Evolutionary conservation across 1,139 yeast species (phyloP), one percentile per base, ranked within the genome.

Genomic region (Pneumocystis canis): DNA sequence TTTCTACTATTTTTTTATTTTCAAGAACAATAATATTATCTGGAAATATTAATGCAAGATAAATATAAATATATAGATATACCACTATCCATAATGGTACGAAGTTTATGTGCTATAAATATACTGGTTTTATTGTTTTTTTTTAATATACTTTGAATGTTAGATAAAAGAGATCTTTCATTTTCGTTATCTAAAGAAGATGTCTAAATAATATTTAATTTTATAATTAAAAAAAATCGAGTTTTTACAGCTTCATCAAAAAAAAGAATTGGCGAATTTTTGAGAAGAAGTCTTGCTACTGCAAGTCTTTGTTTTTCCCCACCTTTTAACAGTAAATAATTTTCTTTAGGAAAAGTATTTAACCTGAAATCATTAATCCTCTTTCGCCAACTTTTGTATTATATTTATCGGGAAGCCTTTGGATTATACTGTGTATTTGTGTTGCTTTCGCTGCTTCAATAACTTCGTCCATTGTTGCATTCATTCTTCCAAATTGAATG

Each of bases 81-180:
- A 94, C 85, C 16, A 87, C 96, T 82, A 72, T 90, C 97, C 18
- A 96, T 95, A 63, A 90, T 88, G 0, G 97, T 92, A 71, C 97
- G 80, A 70, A 90, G 78, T 68, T 97, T 77, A 73, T 90, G 97
- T 0, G 97, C 97, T 73, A 90, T 92, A 70, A 87, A 78, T 66
- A 87, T 75, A 75, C 92, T 86, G 4, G 94, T 87, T 79, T 94
- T 82, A 9, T 77, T 63, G 59, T 31, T 64, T 65, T 81, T 80
- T 62, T 78, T 77, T 92, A 86, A 85, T 70, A 87, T 76, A 2
- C 84, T 84, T 63, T 92, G 94, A 63, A 87, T 78, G 62, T 87
- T 85, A 76, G 90, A 60, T 53, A 67, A 68, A 9, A 68, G 64
- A 35, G 63, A 64, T 37, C 67, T 62, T 54, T 68, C 90, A 60